Conservation (phyloP, 495 filamentous ascomycete genomes). For the Penicillium coffeae region DNA sequence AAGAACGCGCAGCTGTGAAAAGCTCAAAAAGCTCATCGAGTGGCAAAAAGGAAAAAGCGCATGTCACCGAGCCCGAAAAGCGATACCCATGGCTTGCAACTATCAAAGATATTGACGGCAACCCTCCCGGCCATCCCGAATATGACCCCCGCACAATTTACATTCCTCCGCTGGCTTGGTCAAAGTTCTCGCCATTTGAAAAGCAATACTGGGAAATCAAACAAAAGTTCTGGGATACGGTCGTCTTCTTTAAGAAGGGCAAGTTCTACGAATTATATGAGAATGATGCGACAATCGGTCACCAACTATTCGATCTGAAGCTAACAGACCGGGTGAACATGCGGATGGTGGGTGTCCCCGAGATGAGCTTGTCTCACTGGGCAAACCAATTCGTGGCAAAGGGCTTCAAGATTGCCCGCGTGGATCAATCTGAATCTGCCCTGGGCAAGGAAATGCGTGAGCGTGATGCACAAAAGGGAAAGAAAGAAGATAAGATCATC, state of each 20-base stretch:
- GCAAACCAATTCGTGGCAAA: constrained; percentile 92
- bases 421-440: constrained; percentile 94
- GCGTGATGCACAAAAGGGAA: constrained; percentile 56
- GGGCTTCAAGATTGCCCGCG: constrained; percentile 91
- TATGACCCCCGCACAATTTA: constrained; percentile 90
- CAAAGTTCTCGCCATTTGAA: constrained; percentile 86
- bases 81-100: constrained; percentile 89
- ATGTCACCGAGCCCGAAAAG: constrained; percentile 71
- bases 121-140: constrained; percentile 77
- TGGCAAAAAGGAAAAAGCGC: constrained; percentile 68
- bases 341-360: constrained; percentile 95
- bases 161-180: constrained; percentile 74
- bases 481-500: constrained; percentile 86
- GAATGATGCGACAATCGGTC: constrained; percentile 94
- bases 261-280: constrained; percentile 99
- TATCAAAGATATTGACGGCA: constrained; percentile 73
- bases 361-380: constrained; percentile 87
- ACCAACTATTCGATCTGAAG: constrained; percentile 96
- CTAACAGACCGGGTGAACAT: constrained; percentile 98
- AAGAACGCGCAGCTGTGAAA: constrained; percentile 44
- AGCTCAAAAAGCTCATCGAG: constrained; percentile 43
- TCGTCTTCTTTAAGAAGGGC: constrained; percentile 99
- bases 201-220: constrained; percentile 99
- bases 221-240: constrained; percentile 92
- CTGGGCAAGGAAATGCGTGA: constrained; percentile 98